A percentile compares a stretch with the other conserved stretches of the same genome.
Conservation (phyloP, 805 yeast species). For the Wickerhamiella parazyma region DNA sequence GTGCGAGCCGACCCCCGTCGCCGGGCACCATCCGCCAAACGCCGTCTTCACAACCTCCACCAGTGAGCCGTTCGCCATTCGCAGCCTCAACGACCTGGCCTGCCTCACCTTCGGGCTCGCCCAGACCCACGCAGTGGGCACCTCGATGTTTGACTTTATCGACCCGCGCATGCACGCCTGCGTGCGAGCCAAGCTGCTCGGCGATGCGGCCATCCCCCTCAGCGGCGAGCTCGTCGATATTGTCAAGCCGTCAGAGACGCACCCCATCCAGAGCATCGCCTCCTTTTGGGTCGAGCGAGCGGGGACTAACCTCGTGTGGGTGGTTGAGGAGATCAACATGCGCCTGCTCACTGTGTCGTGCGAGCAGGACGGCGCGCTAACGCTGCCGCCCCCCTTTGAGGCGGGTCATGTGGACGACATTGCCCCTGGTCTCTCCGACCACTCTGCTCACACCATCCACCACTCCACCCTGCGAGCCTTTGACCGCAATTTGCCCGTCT, state of each 20-base stretch:
- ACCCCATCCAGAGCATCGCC: constrained; percentile 61
- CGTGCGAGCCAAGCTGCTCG: background rate
- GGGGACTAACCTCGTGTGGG: constrained; percentile 59
- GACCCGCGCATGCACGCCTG: background rate
- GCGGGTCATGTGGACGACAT: background rate
- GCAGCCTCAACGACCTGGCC: constrained; percentile 81
- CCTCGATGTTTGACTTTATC: constrained; percentile 57
- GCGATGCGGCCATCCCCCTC: constrained; percentile 14
- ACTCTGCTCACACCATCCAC: background rate
- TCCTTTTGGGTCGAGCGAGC: constrained; percentile 77
- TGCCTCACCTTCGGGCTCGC: constrained; percentile 77
- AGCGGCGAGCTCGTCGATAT: constrained; percentile 75
- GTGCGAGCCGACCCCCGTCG: constrained; percentile 43
- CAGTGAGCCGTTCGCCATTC: constrained; percentile 63
- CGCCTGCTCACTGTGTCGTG: constrained; percentile 1
- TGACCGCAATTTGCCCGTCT: constrained; percentile 8
- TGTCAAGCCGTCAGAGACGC: constrained; percentile 35
- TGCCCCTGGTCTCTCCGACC: background rate
- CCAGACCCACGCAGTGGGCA: constrained; percentile 42
- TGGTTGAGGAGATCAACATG: constrained; percentile 59
- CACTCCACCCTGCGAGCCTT: constrained; percentile 6
- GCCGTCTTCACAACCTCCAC: constrained; percentile 72
- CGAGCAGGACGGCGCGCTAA: background rate
- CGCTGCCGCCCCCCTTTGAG: background rate
- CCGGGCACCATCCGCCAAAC: constrained; percentile 50